phyloP scores from a whole-genome alignment of 495 filamentous ascomycete genomes.

The Cryomyces minteri region DNA sequence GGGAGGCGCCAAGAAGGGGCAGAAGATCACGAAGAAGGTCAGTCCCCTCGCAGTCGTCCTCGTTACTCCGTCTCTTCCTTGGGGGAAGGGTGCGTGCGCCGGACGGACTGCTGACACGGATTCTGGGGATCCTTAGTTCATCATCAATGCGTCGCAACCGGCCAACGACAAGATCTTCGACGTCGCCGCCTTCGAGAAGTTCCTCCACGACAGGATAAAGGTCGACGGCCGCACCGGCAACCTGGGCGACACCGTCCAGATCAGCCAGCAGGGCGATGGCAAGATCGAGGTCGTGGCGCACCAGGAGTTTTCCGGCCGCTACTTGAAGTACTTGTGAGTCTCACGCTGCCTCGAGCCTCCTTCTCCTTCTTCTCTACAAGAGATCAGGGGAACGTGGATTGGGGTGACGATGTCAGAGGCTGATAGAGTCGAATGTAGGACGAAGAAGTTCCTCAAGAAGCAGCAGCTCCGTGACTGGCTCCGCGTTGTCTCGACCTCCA shows the following conservation, averaged over 20 bases:
- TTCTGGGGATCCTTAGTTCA: conserved; percentile 39
- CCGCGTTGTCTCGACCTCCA: conserved; percentile 89
- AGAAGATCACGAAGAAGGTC: conserved; percentile 56
- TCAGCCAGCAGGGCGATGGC: conserved; percentile 78
- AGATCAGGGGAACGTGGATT: background rate
- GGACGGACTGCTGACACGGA: background rate
- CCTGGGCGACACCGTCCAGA: conserved; percentile 83
- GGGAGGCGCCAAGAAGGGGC: conserved; percentile 41
- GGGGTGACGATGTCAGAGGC: conserved; percentile 1
- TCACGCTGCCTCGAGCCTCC: background rate
- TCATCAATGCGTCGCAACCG: conserved; percentile 97
- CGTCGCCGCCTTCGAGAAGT: conserved; percentile 96
- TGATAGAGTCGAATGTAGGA: conserved; percentile 34
- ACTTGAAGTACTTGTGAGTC: conserved; percentile 97
- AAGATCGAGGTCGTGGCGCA: conserved; percentile 97
- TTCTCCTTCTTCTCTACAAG: background rate
- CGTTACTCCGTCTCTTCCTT: background rate
- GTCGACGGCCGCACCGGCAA: conserved; percentile 95
- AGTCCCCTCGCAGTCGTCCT: background rate
- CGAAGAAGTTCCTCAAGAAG: conserved; percentile 99
- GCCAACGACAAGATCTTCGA: conserved; percentile 99
- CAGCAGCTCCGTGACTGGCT: conserved; percentile 99
- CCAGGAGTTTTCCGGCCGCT: conserved; percentile 93
- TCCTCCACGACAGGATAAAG: conserved; percentile 99
- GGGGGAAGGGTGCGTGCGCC: background rate